These are phyloP conservation scores for Trichoderma sp. DNA, from an alignment of 2,329 filamentous ascomycete species.

Conservation along the genomic window DNA sequence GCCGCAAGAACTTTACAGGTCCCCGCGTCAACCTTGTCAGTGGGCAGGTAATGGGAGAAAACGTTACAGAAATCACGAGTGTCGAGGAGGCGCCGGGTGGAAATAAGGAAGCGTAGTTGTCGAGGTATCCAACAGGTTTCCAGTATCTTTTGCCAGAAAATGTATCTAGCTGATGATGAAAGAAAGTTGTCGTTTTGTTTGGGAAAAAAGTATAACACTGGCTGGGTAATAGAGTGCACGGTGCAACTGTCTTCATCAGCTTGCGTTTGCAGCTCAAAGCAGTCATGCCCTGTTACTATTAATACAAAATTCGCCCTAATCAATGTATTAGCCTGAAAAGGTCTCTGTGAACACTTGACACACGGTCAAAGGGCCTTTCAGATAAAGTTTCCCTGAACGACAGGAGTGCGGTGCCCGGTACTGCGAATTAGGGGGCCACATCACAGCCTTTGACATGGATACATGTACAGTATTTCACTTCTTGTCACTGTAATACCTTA, in stretches of 20 bases:
- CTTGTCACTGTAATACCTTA: neutral
- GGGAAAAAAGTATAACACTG: neutral
- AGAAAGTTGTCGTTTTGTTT: neutral
- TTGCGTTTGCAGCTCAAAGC: neutral
- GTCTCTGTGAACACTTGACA: neutral
- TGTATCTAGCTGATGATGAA: neutral
- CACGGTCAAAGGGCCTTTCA: neutral
- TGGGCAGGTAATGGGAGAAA: neutral
- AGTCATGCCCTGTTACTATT: neutral
- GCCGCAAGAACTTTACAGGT: slow-evolving; percentile 47
- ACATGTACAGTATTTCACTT: neutral
- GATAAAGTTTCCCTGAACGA: neutral
- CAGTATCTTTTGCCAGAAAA: neutral
- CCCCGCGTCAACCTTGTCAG: slow-evolving; percentile 28
- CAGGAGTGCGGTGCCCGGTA: neutral
- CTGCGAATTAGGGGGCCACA: neutral
- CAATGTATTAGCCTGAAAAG: neutral
- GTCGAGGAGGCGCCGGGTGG: neutral
- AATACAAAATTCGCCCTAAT: neutral
- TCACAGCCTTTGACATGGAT: neutral
- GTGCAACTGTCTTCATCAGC: neutral
- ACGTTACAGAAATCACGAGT: neutral
- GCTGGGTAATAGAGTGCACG: neutral
- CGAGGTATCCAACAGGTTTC: neutral
- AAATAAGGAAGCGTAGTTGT: neutral